Percentiles rank a stretch among this genome's conserved stretches.
These are phyloP conservation scores for Metschnikowia baotianmanensis DNA, from an alignment of 805 yeast species.

Conservation along the genomic window DNA sequence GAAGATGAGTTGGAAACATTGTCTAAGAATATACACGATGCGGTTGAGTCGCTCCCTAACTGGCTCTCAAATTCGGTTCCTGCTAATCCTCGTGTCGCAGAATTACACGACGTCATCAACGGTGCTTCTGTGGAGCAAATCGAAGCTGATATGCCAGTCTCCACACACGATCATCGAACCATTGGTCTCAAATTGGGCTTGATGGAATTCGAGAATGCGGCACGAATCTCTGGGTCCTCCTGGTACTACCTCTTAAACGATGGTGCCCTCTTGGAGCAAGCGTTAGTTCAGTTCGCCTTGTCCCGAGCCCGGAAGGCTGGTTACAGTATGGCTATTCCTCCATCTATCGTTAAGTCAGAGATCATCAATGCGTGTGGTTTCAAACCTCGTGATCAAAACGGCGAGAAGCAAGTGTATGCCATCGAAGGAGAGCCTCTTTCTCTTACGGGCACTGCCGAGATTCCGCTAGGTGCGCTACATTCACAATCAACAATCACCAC, in stretches of 20 bases:
- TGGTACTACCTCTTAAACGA: conserved; percentile 85
- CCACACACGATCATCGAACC: conserved; percentile 56
- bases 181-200: conserved; percentile 70
- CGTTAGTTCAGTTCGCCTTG: conserved; percentile 77
- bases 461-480: conserved; percentile 81
- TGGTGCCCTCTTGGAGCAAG: conserved; percentile 88
- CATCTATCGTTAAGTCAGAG: conserved; percentile 78
- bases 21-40: conserved; percentile 35
- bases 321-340: conserved; percentile 73
- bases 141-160: conserved; percentile 14
- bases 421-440: conserved; percentile 56
- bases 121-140: conserved; percentile 34
- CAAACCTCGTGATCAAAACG: conserved; percentile 84
- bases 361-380: conserved; percentile 89
- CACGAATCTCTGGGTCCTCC: conserved; percentile 77
- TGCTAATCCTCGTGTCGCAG: conserved; percentile 37
- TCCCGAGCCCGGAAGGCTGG: conserved; percentile 63
- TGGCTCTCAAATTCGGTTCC: conserved; percentile 49
- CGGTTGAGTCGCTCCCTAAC: conserved; percentile 62
- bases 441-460: conserved; percentile 93
- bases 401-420: conserved; percentile 81
- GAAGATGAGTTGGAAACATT: conserved; percentile 25
- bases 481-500: conserved; percentile 47
- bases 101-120: conserved; percentile 52
- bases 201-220: conserved; percentile 68